Conservation (phyloP, 176 grass and related monocot genomes). For the Bolboschoenus planiculmis region DNA sequence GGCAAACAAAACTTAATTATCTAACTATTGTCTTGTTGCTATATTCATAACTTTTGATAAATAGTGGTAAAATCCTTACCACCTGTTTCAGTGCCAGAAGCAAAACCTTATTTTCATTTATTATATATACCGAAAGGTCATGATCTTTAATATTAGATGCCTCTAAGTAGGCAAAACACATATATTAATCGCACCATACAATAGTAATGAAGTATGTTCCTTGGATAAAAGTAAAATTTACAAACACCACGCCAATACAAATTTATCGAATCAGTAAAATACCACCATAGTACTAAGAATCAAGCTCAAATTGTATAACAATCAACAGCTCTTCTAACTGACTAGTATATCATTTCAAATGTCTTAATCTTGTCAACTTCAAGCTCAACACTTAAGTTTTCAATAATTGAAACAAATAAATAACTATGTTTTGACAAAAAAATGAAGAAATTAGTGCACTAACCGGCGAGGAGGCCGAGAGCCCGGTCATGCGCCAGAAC, state of each 20-base stretch:
- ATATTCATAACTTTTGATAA: not conserved
- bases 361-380: not conserved
- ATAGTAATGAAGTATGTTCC: not conserved
- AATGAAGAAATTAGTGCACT: conserved; percentile 28
- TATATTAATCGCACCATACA: not conserved
- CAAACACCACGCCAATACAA: not conserved
- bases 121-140: not conserved
- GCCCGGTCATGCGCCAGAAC: conserved; percentile 95
- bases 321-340: not conserved
- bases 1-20: not conserved
- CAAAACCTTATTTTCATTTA: not conserved
- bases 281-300: not conserved
- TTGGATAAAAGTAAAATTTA: not conserved
- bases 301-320: conserved; percentile 3
- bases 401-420: conserved; percentile 4
- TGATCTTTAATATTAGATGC: not conserved
- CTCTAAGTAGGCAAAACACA: not conserved
- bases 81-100: not conserved
- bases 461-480: conserved; percentile 72
- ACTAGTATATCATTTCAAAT: not conserved
- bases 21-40: not conserved
- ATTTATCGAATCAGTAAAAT: not conserved
- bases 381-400: not conserved
- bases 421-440: not conserved
- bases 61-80: not conserved